Conservation (phyloP, 2,329 filamentous ascomycete genomes). For the Arachnomyces sp. region DNA sequence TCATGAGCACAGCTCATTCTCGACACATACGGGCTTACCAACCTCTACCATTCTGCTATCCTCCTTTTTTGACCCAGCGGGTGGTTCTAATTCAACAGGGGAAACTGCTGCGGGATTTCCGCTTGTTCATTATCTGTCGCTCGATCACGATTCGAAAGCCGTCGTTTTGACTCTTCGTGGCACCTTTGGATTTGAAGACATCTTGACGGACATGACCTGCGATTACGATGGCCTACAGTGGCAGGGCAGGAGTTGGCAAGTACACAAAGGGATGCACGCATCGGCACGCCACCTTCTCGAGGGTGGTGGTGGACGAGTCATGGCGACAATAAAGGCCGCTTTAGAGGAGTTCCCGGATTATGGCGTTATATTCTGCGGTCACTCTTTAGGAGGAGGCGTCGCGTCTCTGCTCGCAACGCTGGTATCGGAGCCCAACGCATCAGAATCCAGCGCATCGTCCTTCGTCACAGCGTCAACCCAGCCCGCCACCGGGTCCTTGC, state of each 20-base stretch:
- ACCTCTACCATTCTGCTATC: conserved; percentile 51
- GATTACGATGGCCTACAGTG: conserved; percentile 54
- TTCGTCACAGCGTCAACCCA: conserved; percentile 53
- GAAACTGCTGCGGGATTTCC: conserved; percentile 60
- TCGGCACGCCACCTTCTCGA: conserved; percentile 61
- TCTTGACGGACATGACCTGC: conserved; percentile 66
- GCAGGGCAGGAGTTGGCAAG: conserved; percentile 58
- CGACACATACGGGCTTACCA: conserved; percentile 37
- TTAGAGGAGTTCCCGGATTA: conserved; percentile 62
- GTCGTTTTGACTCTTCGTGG: conserved; percentile 66
- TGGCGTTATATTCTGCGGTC: conserved; percentile 61
- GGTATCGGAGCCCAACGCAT: conserved; percentile 53
- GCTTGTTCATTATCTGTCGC: conserved; percentile 64
- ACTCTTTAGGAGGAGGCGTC: conserved; percentile 63
- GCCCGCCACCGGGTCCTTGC: conserved; percentile 29
- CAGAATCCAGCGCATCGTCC: conserved; percentile 43
- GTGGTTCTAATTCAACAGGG: conserved; percentile 58
- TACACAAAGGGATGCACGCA: conserved; percentile 68
- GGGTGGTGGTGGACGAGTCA: conserved; percentile 59
- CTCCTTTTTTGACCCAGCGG: conserved; percentile 63
- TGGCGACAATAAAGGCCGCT: conserved; percentile 58
- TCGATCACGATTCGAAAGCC: conserved; percentile 64
- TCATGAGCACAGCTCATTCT: conserved; percentile 40
- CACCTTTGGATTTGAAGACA: conserved; percentile 65
- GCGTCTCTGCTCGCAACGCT: conserved; percentile 64